Evolutionary conservation across 805 yeast genomes (phyloP).

Genomic region (Wickerhamiella cacticola): DNA sequence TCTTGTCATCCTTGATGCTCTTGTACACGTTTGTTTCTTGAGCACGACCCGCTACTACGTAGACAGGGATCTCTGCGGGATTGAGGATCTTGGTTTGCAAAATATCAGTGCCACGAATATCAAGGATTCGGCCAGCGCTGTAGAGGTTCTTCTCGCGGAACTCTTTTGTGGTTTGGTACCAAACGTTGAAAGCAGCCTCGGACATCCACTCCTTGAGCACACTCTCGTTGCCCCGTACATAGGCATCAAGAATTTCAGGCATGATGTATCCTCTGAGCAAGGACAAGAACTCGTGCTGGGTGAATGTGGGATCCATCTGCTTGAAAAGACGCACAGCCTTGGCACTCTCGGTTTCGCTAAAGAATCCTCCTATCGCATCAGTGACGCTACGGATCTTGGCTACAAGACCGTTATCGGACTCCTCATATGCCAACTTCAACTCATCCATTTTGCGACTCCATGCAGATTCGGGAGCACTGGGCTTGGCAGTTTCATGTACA

Average conservation of each 20-base stretch:
- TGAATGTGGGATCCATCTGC: constrained; percentile 82
- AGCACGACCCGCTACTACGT: constrained; percentile 89
- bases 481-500: constrained; percentile 65
- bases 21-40: constrained; percentile 88
- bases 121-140: constrained; percentile 83
- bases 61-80: constrained; percentile 84
- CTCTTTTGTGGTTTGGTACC: constrained; percentile 87
- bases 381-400: constrained; percentile 66
- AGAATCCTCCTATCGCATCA: constrained; percentile 73
- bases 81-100: constrained; percentile 76
- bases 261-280: constrained; percentile 84
- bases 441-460: constrained; percentile 54
- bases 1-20: constrained; percentile 81
- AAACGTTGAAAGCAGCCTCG: constrained; percentile 93
- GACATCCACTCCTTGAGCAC: constrained; percentile 83
- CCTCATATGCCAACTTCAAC: constrained; percentile 59
- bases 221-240: constrained; percentile 77
- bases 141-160: constrained; percentile 81
- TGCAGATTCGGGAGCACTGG: constrained; percentile 59
- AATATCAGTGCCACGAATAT: constrained; percentile 89
- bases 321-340: constrained; percentile 78
- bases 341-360: constrained; percentile 93
- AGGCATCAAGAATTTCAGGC: constrained; percentile 93
- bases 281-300: constrained; percentile 60
- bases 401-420: constrained; percentile 83